A percentile compares a stretch with the other conserved stretches of the same genome.
Conservation (phyloP, 192 early-diverging fungal species). For the Coemansia sp. region DNA sequence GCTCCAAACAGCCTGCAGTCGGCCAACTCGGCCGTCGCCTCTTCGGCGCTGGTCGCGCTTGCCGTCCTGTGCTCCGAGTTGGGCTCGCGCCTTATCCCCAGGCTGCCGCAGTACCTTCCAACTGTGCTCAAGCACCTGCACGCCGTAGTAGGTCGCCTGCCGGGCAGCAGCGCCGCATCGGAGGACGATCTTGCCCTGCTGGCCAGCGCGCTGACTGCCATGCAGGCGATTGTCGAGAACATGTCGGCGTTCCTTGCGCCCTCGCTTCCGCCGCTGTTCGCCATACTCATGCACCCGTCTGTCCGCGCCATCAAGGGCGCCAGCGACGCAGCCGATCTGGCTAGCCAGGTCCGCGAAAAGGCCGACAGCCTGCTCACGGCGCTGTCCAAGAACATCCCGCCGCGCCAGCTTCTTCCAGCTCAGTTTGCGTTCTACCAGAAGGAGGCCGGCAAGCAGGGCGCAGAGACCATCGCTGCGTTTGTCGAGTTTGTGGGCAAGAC, state of each 20-base stretch:
- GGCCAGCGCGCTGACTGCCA: conserved; percentile 34
- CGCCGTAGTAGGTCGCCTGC: conserved; percentile 15
- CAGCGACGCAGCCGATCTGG: conserved; percentile 10
- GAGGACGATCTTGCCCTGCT: conserved; percentile 48
- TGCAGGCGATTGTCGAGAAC: conserved; percentile 49
- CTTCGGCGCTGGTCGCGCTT: conserved; percentile 50
- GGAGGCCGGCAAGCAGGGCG: conserved; percentile 56
- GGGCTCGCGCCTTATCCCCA: conserved; percentile 73
- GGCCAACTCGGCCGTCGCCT: conserved; percentile 27
- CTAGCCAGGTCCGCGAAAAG: conserved; percentile 18
- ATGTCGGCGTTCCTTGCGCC: conserved; percentile 53
- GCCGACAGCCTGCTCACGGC: conserved; percentile 26
- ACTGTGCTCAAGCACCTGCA: conserved; percentile 60
- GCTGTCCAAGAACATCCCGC: conserved; percentile 34
- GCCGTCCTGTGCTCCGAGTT: conserved; percentile 60
- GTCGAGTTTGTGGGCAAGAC: conserved; percentile 67
- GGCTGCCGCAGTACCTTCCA: conserved; percentile 82
- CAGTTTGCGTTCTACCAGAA: conserved; percentile 48
- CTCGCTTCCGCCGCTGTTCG: conserved; percentile 40
- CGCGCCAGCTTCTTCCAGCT: conserved; percentile 47
- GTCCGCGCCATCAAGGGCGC: conserved; percentile 6
- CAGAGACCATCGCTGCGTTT: conserved; percentile 57
- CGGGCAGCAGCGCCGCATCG: conserved; percentile 13
- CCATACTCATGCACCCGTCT: conserved; percentile 24
- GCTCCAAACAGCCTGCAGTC: conserved; percentile 48